Conservation (phyloP, 768 basidiomycete genomes). For the Mycena kentingensis region DNA sequence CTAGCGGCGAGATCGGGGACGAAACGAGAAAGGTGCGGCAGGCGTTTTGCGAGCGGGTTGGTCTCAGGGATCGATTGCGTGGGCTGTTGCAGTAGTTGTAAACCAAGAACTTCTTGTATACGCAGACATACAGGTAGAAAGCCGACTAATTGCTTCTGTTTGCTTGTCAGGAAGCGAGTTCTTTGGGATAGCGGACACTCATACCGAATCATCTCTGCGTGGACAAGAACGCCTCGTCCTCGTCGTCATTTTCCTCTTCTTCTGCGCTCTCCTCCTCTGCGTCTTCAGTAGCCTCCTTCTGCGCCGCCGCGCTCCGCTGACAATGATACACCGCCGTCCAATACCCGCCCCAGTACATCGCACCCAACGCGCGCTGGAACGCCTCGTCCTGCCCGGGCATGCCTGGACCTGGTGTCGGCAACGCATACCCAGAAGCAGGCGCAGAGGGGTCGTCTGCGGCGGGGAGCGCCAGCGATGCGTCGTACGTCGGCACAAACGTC, state of each 20-base stretch:
- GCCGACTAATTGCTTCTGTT: too few species aligned
- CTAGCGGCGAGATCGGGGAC: too few species aligned
- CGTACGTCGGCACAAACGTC: constrained; percentile 70
- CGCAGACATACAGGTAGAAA: too few species aligned
- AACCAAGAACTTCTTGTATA: too few species aligned
- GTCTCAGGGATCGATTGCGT: too few species aligned
- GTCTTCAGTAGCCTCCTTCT: neutral
- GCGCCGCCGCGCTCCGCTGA: constrained; percentile 31
- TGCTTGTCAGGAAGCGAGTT: too few species aligned
- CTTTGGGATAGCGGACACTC: too few species aligned
- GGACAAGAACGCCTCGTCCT: constrained; percentile 35
- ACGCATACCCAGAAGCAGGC: constrained; percentile 27
- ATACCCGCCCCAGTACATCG: constrained; percentile 88
- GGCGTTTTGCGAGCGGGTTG: too few species aligned
- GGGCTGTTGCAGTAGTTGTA: too few species aligned
- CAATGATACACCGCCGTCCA: constrained; percentile 84
- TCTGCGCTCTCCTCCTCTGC: constrained; percentile 30
- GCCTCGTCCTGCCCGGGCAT: constrained; percentile 71
- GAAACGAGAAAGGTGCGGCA: too few species aligned
- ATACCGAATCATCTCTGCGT: constrained; percentile 48
- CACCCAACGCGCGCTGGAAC: constrained; percentile 69
- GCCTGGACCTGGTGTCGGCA: constrained; percentile 35
- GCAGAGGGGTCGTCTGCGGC: constrained; percentile 17
- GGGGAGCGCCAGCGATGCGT: constrained; percentile 55
- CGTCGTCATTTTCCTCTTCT: constrained; percentile 33